A percentile compares a stretch with the other conserved stretches of the same genome.
phyloP scores from a whole-genome alignment of 345 rosid species.

The Citrus sinensis region DNA sequence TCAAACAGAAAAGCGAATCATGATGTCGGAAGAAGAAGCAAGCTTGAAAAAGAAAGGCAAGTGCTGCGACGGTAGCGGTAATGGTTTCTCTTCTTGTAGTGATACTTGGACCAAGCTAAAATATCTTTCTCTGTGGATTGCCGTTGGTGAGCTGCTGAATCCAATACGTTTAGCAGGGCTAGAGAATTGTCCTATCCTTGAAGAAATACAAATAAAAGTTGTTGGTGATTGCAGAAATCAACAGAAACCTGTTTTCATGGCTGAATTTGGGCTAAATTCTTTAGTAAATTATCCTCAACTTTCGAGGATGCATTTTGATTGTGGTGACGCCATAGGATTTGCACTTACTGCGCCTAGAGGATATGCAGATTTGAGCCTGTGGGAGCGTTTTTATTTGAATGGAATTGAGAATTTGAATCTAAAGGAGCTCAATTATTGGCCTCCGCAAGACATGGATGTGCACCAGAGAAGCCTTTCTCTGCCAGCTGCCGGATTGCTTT shows the following conservation, averaged over 20 bases:
- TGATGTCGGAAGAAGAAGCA: conserved; percentile 2
- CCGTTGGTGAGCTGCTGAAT: conserved; percentile 56
- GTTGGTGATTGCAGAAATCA: conserved; percentile 79
- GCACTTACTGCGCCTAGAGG: conserved; percentile 76
- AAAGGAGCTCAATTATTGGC: conserved; percentile 84
- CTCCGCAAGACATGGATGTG: conserved; percentile 84
- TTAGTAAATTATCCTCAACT: conserved; percentile 57
- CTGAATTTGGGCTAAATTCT: conserved; percentile 60
- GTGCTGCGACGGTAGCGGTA: conserved; percentile 30
- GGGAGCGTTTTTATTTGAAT: conserved; percentile 85
- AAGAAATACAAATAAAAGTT: conserved; percentile 68
- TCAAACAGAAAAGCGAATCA: background rate
- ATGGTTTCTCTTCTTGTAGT: conserved; percentile 29
- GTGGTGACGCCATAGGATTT: conserved; percentile 60
- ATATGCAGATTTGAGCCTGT: conserved; percentile 77
- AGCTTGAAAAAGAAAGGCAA: conserved; percentile 49
- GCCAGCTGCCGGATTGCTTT: conserved; percentile 74
- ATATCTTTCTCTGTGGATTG: conserved; percentile 75
- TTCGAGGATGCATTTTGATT: conserved; percentile 77
- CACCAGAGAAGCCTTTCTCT: conserved; percentile 77
- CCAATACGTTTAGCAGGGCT: conserved; percentile 60
- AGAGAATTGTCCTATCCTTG: conserved; percentile 71
- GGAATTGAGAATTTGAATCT: conserved; percentile 60
- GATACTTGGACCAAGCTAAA: conserved; percentile 63
- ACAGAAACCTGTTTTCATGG: conserved; percentile 39